Evolutionary conservation across 495 filamentous ascomycete species (phyloP).

Genomic region (Glonium stellatum): DNA sequence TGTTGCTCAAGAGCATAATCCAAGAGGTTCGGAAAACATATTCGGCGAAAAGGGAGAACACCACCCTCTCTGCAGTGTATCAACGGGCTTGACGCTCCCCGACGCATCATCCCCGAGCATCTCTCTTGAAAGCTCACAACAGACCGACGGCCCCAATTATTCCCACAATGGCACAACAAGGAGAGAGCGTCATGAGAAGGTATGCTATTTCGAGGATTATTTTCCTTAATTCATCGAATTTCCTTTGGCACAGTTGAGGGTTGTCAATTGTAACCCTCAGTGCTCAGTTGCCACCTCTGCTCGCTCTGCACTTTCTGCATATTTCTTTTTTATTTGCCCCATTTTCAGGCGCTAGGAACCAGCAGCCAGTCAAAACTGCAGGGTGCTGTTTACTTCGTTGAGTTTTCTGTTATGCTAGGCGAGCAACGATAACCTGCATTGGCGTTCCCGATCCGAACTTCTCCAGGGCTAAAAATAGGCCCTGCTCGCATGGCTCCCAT

Average conservation of each 20-base stretch:
- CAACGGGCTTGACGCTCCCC: neutral
- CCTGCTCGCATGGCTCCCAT: slow-evolving; percentile 22
- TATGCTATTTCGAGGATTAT: slow-evolving; percentile 10
- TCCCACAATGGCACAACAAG: slow-evolving; percentile 36
- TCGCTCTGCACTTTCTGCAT: neutral
- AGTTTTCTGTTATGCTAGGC: slow-evolving; percentile 16
- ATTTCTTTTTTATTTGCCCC: neutral
- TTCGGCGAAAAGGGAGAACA: neutral
- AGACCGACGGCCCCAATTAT: neutral
- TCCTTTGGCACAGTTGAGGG: no score
- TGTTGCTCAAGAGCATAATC: neutral
- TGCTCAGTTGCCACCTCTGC: no score
- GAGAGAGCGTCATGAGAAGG: slow-evolving; percentile 38
- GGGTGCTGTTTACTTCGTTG: neutral
- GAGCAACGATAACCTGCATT: slow-evolving; percentile 27
- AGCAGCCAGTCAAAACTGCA: neutral
- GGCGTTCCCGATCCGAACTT: slow-evolving; percentile 28
- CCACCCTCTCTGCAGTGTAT: slow-evolving; percentile 3
- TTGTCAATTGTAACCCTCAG: no score
- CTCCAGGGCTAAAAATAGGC: slow-evolving; percentile 27
- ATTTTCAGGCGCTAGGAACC: neutral
- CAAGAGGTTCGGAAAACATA: neutral
- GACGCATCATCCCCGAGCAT: neutral
- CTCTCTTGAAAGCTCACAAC: neutral
- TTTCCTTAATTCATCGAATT: neutral